Conservation (phyloP, 306 rosid species). For the Aeschynomene evenia region DNA sequence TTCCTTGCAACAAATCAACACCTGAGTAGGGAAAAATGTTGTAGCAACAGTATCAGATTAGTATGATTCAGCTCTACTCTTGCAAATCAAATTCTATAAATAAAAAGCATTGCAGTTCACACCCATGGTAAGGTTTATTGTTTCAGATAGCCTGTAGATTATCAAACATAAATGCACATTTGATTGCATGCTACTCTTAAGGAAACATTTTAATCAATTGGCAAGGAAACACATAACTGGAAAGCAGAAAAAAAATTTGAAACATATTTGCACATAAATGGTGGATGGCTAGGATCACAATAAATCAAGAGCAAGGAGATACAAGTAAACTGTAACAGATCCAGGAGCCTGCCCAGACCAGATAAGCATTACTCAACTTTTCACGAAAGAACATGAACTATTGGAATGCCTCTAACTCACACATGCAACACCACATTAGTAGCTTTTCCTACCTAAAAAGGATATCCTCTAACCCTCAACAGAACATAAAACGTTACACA, state of each 20-base stretch:
- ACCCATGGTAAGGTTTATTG: not conserved
- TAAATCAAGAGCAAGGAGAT: too few species aligned
- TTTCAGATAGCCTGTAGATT: not conserved
- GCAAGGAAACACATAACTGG: not conserved
- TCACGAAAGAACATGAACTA: too few species aligned
- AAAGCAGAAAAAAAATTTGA: not conserved
- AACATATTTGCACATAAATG: not conserved
- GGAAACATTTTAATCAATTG: not conserved
- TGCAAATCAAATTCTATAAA: constrained; percentile 2
- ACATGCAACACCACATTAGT: too few species aligned
- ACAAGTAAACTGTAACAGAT: not conserved
- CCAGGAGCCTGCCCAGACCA: too few species aligned
- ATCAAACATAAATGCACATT: not conserved
- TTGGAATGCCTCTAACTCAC: too few species aligned
- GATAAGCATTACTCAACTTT: too few species aligned
- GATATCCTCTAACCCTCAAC: too few species aligned
- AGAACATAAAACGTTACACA: too few species aligned
- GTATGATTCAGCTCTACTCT: not conserved
- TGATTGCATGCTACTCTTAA: not conserved
- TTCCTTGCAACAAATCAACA: constrained; percentile 24
- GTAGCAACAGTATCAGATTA: constrained; percentile 24
- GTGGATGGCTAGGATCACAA: too few species aligned
- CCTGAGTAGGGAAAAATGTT: constrained; percentile 44
- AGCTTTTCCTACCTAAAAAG: too few species aligned
- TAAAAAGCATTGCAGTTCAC: not conserved